Base-by-base conservation (phyloP, 129 eudicot species). In the Mikania micrantha region DNA sequence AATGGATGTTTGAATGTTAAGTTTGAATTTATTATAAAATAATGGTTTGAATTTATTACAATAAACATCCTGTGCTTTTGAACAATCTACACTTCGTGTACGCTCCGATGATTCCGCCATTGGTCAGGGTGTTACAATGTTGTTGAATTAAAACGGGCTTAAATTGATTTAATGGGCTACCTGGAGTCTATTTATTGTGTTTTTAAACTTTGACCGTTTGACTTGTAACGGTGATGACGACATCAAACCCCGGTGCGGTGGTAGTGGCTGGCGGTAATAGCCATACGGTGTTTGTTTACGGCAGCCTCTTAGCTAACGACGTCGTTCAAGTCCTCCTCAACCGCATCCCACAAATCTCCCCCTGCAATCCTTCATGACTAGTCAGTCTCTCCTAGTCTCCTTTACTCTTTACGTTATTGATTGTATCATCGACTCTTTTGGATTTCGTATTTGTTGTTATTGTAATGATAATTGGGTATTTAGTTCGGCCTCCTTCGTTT, bases 251-350 rank as follows among this genome's bases (percentile, higher is more conserved):
- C 66, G 67, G 66, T n/a, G 47, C 50, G 29, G 67, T 56, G 73
- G 72, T 3, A 42, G 72, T 13, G 21, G 45, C 28, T 12, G 77
- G 77, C 2, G 62, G 53, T 9, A 38, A 25, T 9, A 45, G 9
- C 19, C 82, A 79, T 22, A 78, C 82, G 34, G 95, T 92, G 3
- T 92, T 92, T 67, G 98, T 92, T 2, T 92, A 92, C 74, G 98
- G 98, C 41, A 92, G 96, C 64, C 89, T 92, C 48, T 81, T 88
- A 56, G 84, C 96, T 0, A 91, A 92, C 42, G 91, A 88, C 47
- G 98, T 88, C 39, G 95, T 92, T 78, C 80, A 71, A 9, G 78
- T 79, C 27, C 90, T 88, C 31, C 67, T 92, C 67, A 82, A 84
- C 4, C 95, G 98, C 35, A 41, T 88, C 65, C 98, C 98, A 48